These are phyloP conservation scores for Fusarium pseudoanthophilum DNA, from an alignment of 2,329 filamentous ascomycete species.

Conservation along the genomic window DNA sequence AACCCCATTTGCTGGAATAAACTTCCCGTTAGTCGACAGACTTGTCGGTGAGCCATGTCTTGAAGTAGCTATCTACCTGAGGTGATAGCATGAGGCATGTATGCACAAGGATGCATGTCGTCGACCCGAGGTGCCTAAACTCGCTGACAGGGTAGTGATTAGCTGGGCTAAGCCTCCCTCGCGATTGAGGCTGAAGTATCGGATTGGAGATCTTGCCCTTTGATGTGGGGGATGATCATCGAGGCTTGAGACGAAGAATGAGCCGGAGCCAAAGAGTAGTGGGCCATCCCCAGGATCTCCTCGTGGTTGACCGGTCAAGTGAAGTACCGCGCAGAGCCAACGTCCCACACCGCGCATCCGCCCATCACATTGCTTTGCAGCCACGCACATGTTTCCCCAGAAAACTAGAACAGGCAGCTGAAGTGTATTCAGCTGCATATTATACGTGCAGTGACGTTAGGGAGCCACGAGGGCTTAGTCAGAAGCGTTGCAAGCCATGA, in stretches of 20 bases:
- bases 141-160: conserved; percentile 5
- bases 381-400: conserved; percentile 40
- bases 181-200: conserved; percentile 41
- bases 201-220: conserved; percentile 26
- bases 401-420: conserved; percentile 43
- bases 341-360: conserved; percentile 41
- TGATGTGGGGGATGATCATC: conserved; percentile 42
- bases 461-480: conserved; percentile 23
- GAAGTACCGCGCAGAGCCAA: conserved; percentile 25
- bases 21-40: conserved; percentile 18
- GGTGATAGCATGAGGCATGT: conserved; percentile 8
- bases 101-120: conserved; percentile 19
- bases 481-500: conserved; percentile 11
- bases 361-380: conserved; percentile 33
- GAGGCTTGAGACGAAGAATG: conserved; percentile 15
- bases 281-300: conserved; percentile 36
- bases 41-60: conserved; percentile 26
- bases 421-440: conserved; percentile 32
- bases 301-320: conserved; percentile 34
- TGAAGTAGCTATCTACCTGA: conserved; percentile 8
- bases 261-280: conserved; percentile 25
- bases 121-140: conserved; percentile 9
- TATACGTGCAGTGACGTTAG: conserved; percentile 40
- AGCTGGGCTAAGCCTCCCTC: conserved; percentile 4
- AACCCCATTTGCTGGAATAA: conserved; percentile 41